These are phyloP conservation scores for Ascocoryne sarcoides DNA, from an alignment of 2,329 filamentous ascomycete genomes.

Conservation along the genomic window DNA sequence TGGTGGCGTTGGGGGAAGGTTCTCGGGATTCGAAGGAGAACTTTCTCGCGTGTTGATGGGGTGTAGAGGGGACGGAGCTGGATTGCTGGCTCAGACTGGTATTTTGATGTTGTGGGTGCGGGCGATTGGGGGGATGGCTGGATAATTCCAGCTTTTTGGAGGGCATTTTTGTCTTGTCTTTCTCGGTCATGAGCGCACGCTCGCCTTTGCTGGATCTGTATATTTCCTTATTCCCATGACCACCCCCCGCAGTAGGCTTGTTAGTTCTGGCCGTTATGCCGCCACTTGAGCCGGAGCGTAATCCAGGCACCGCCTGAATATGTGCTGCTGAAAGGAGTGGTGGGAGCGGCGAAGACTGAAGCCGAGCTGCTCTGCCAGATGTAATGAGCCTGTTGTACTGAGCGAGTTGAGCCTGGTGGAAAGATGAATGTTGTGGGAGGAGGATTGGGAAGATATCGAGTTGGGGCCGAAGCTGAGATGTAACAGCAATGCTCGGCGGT, in stretches of 20 bases:
- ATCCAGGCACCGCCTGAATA: conserved; percentile 42
- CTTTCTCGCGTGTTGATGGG: conserved; percentile 77
- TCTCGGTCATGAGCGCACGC: conserved; percentile 52
- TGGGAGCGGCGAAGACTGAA: conserved; percentile 47
- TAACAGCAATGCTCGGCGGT: conserved; percentile 21
- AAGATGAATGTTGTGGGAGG: conserved; percentile 47
- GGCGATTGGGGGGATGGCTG: conserved; percentile 23
- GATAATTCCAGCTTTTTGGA: conserved; percentile 26
- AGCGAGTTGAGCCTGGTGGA: conserved; percentile 53
- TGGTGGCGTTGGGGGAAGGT: conserved; percentile 69
- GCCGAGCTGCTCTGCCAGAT: conserved; percentile 38
- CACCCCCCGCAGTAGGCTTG: conserved; percentile 41
- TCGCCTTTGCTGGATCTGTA: conserved; percentile 50
- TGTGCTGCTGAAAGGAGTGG: conserved; percentile 47
- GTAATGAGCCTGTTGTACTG: conserved; percentile 59
- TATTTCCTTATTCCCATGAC: conserved; percentile 52
- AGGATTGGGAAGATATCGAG: conserved; percentile 49
- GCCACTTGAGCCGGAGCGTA: conserved; percentile 46
- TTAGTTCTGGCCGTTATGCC: conserved; percentile 22
- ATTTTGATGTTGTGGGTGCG: conserved; percentile 36
- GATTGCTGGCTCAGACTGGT: conserved; percentile 56
- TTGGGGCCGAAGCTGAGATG: conserved; percentile 31
- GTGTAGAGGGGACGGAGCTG: conserved; percentile 87
- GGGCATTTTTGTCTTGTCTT: conserved; percentile 37
- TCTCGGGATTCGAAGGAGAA: conserved; percentile 71